Evolutionary conservation across 768 basidiomycete species (phyloP), one percentile per base, ranked within the genome.

Genomic region (Botryobasidium botryosum): DNA sequence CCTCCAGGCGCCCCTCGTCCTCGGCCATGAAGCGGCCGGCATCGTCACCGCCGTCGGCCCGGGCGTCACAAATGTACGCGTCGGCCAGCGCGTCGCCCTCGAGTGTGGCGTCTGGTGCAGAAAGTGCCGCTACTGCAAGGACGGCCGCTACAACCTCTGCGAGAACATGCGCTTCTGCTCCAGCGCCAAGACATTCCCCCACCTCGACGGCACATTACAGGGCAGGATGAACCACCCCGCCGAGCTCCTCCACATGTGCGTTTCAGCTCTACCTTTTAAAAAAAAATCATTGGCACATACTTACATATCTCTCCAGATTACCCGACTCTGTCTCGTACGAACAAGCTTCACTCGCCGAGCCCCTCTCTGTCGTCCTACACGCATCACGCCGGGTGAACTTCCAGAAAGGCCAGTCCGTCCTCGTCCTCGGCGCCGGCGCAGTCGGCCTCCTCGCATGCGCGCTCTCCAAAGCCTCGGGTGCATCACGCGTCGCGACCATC

Each of bases 11-110:
- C 90, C 91, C 3, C 74, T 96, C 47, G 79, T 90, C 37, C 79
- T 97, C 26, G 92, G 91, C 21, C 91, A 96, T 61, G 91, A 96
- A 66, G 71, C 88, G 0, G 75, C 84, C n/a, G 91, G 90, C 27
- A 61, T 84, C 55, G 66, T 96, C 55, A 78, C 79, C 45, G 78
- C 85, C n/a, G 68, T 92, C 46, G 82, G 83, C 8, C 70, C 77
- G 10, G 75, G 76, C 15, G 77, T 79, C 35, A 68, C 65, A 51
- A 56, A 58, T 25, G 63, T 88, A 48, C 59, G 64, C 12, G 71
- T 78, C 18, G 88, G 90, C 28, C 81, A 87, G 59, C 77, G 84
- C 44, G 90, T 96, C 43, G 91, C 87, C 23, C 81, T 96, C 59
- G 91, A 96, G 60, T 82, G 85, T 4, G 91, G 91, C 24, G 75